Evolutionary conservation across 2,329 filamentous ascomycete species (phyloP).

Genomic region (Pseudocercospora eumusae): DNA sequence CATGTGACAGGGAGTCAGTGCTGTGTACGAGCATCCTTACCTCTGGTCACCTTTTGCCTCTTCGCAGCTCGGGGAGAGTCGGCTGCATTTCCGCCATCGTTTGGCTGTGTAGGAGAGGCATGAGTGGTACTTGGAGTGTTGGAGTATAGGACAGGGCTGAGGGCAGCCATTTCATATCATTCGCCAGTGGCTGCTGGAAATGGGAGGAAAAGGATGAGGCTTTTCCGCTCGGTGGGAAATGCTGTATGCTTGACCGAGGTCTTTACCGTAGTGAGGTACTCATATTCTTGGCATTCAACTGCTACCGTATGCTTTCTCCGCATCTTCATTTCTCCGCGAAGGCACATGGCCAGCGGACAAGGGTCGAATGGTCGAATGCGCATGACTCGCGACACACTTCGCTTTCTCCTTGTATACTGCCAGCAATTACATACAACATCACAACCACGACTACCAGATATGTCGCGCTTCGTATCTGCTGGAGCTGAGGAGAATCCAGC

Average conservation of each 20-base stretch:
- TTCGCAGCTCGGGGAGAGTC: slow-evolving; percentile 14
- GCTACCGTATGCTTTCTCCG: no score
- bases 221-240: background rate
- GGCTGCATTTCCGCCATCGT: background rate
- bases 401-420: no score
- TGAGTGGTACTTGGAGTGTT: slow-evolving; percentile 6
- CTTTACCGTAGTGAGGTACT: no score
- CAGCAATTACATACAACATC: no score
- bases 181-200: background rate
- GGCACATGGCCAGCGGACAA: background rate
- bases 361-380: background rate
- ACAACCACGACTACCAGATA: slow-evolving; percentile 27
- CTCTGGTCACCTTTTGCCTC: slow-evolving; percentile 33
- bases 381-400: background rate
- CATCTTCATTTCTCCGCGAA: background rate
- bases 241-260: slow-evolving; percentile 3
- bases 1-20: slow-evolving; percentile 7
- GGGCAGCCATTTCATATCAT: slow-evolving; percentile 11
- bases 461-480: slow-evolving; percentile 57
- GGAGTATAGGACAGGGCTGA: background rate
- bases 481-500: slow-evolving; percentile 51
- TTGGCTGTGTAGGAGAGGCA: slow-evolving; percentile 10
- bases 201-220: background rate
- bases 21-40: slow-evolving; percentile 14
- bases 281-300: no score